Conservation (phyloP, 805 yeast species). For the Candida odintsovae region DNA sequence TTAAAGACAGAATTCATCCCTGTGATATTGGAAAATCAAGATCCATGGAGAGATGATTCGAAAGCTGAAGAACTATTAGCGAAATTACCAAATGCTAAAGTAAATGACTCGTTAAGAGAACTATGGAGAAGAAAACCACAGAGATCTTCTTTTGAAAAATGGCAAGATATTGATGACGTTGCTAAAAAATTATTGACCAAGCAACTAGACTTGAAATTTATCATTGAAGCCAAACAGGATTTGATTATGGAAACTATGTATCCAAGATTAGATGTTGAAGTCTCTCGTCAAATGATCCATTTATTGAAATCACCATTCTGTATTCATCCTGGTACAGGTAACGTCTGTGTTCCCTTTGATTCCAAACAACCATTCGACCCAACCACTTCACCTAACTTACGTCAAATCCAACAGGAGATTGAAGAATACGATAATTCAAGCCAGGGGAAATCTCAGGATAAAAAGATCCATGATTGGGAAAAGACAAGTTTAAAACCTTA, state of each 20-base stretch:
- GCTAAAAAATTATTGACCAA: slow-evolving; percentile 36
- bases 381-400: slow-evolving; percentile 68
- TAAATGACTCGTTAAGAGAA: slow-evolving; percentile 45
- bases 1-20: slow-evolving; percentile 59
- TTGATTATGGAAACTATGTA: slow-evolving; percentile 74
- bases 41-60: slow-evolving; percentile 68
- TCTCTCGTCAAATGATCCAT: slow-evolving; percentile 83
- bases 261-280: slow-evolving; percentile 92
- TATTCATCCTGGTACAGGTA: slow-evolving; percentile 93
- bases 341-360: slow-evolving; percentile 83
- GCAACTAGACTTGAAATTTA: slow-evolving; percentile 39
- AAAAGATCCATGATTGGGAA: slow-evolving; percentile 40
- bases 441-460: slow-evolving; percentile 8
- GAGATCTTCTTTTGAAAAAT: slow-evolving; percentile 56
- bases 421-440: slow-evolving; percentile 37
- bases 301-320: slow-evolving; percentile 95
- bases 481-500: slow-evolving; percentile 69
- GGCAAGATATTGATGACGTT: slow-evolving; percentile 66
- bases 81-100: slow-evolving; percentile 50
- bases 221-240: slow-evolving; percentile 73
- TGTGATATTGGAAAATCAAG: slow-evolving; percentile 71
- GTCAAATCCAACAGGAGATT: slow-evolving; percentile 57
- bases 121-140: slow-evolving; percentile 55
- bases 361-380: slow-evolving; percentile 61
- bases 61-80: slow-evolving; percentile 53